phyloP scores from a whole-genome alignment of 768 basidiomycete species.

The Suillus ampliporus region DNA sequence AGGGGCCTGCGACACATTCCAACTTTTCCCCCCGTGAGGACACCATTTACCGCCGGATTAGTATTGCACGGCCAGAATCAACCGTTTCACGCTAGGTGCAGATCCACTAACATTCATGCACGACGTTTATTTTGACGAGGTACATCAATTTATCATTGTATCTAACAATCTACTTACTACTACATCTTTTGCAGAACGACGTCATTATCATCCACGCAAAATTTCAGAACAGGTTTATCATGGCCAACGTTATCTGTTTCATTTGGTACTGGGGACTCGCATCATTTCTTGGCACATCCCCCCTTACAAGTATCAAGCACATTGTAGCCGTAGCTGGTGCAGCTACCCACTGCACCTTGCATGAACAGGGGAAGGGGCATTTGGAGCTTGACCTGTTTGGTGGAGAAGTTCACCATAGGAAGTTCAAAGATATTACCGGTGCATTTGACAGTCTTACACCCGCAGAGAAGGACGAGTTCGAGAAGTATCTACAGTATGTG shows the following conservation, averaged over 20 bases:
- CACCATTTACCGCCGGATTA: neutral
- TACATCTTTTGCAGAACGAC: neutral
- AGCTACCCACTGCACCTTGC: neutral
- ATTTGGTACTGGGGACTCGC: neutral
- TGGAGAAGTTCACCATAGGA: accelerated
- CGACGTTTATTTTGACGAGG: neutral
- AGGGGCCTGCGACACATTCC: neutral
- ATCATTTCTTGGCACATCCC: neutral
- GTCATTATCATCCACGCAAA: neutral
- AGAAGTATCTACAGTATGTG: too few species aligned
- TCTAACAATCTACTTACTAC: neutral
- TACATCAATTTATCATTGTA: neutral
- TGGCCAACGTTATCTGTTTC: neutral
- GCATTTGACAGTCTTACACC: too few species aligned
- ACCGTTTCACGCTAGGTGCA: accelerated
- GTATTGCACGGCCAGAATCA: neutral
- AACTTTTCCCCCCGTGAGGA: neutral
- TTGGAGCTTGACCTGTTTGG: neutral
- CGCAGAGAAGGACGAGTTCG: too few species aligned
- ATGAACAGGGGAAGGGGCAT: neutral
- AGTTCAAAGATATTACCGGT: neutral
- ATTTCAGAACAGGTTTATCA: neutral
- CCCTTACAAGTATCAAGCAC: neutral
- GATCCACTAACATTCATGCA: neutral
- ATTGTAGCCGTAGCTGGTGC: neutral